phyloP scores from a whole-genome alignment of 306 rosid genomes.

The Myrica gale region DNA sequence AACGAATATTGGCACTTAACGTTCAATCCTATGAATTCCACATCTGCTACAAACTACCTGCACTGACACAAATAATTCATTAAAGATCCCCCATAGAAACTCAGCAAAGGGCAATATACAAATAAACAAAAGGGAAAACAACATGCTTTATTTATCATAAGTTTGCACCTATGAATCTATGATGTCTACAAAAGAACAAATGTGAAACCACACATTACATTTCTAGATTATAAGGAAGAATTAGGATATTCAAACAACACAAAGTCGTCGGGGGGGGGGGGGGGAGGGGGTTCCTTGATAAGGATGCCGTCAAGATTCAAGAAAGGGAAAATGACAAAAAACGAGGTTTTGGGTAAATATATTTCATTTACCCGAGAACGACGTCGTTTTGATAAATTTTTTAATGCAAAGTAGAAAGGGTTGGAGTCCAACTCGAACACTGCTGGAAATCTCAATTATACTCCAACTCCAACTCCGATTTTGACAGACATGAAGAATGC shows the following conservation, averaged over 20 bases:
- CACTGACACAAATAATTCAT: constrained; percentile 21
- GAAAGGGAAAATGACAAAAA: too few species aligned
- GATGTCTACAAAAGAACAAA: not conserved
- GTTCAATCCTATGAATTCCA: constrained; percentile 14
- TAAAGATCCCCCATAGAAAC: not conserved
- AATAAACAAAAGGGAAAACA: not conserved
- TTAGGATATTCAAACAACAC: too few species aligned
- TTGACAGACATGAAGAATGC: not conserved
- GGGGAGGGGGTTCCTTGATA: too few species aligned
- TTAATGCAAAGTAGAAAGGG: too few species aligned
- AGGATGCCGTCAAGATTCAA: too few species aligned
- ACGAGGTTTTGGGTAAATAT: too few species aligned
- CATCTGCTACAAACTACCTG: constrained; percentile 29
- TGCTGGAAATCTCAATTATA: not conserved
- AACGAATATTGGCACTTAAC: constrained; percentile 18
- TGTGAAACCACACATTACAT: not conserved
- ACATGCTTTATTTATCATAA: not conserved
- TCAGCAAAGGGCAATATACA: not conserved
- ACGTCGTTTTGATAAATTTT: too few species aligned
- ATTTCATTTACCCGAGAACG: too few species aligned
- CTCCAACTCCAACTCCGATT: not conserved
- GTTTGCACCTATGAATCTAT: not conserved
- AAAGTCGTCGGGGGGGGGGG: too few species aligned
- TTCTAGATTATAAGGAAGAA: too few species aligned
- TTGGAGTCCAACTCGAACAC: too few species aligned